Base-by-base conservation (phyloP, 2,329 filamentous ascomycete species). In the Aspergillus jensenii region DNA sequence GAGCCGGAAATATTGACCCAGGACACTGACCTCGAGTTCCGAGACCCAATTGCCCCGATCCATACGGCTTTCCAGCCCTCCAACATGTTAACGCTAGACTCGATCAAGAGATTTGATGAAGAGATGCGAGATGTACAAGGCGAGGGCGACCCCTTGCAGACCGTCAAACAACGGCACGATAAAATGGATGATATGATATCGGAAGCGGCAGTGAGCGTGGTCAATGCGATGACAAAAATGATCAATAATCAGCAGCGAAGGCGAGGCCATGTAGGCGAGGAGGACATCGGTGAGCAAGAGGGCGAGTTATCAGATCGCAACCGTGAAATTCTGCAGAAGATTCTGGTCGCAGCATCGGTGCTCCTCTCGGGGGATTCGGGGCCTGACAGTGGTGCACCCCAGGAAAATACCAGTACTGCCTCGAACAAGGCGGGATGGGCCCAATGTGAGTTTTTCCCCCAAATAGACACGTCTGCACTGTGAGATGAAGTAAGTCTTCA, bases 401-500 rank as follows among this genome's bases (percentile, higher is more conserved):
- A 40, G 2, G 47, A 56, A 14, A 56, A 53, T 9, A 35, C 59
- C 14, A 56, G 40, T 14, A 54, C 48, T 17, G 59, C 65, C 1
- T 45, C 58, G n/a, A 62, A 67, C 5, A 69, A 71, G 39, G 62
- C 65, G 27, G 61, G 58, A 8, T 71, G 64, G 64, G 67, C 70
- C 35, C 64, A 70, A 59, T 75, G 71, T 48, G 64, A 69, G 3
- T 62, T 64, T 8, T 75, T 70, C 56, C 55, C 65, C 65, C 3
- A 72, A 73, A 58, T 59, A 59, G 11, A 74, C 70, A 6, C 67
- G 70, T 8, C 61, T 73, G 7, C 68, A 62, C 37, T 76, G 70
- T 43, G 73, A 76, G 51, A 69, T 77, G 65, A 77, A 71, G 75
- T 76, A 68, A 49, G 56, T 52, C 35, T 31, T 31, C 23, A 17